Conservation (phyloP, 2,329 filamentous ascomycete species). For the Penicillium polonicum region DNA sequence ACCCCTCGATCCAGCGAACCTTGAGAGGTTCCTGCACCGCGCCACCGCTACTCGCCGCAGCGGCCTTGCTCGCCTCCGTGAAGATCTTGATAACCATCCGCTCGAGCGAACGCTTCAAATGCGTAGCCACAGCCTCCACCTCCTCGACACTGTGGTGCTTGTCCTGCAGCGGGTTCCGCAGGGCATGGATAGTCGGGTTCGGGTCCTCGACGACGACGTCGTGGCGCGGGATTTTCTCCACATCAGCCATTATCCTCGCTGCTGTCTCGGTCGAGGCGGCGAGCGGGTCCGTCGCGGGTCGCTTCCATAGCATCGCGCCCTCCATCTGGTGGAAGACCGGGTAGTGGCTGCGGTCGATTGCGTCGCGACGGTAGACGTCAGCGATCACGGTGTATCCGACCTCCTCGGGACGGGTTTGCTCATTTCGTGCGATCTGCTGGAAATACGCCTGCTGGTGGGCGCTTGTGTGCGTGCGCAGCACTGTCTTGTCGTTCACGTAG, state of each 20-base stretch:
- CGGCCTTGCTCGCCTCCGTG: conserved; percentile 68
- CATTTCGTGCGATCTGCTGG: conserved; percentile 57
- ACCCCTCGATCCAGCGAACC: conserved; percentile 93
- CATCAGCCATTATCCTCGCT: conserved; percentile 65
- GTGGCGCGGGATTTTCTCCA: conserved; percentile 71
- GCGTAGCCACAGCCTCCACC: conserved; percentile 75
- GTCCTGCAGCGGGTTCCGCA: conserved; percentile 79
- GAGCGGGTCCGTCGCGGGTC: conserved; percentile 43
- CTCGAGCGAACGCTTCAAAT: conserved; percentile 87
- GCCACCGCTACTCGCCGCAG: conserved; percentile 51
- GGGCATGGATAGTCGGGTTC: conserved; percentile 72
- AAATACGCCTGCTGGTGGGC: conserved; percentile 88
- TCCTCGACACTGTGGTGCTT: conserved; percentile 70
- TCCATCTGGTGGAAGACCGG: conserved; percentile 99
- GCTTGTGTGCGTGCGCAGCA: conserved; percentile 90
- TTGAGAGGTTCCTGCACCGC: conserved; percentile 69
- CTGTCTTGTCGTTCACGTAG: conserved; percentile 81
- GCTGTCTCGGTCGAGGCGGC: conserved; percentile 48
- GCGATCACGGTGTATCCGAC: conserved; percentile 87
- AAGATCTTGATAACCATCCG: conserved; percentile 89
- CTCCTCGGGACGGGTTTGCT: conserved; percentile 34
- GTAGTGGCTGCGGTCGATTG: conserved; percentile 92
- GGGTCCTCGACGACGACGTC: conserved; percentile 77
- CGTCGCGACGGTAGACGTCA: conserved; percentile 93
- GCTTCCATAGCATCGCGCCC: conserved; percentile 85